Evolutionary conservation across 2,329 filamentous ascomycete genomes (phyloP).

Genomic region (Nemania abortiva): DNA sequence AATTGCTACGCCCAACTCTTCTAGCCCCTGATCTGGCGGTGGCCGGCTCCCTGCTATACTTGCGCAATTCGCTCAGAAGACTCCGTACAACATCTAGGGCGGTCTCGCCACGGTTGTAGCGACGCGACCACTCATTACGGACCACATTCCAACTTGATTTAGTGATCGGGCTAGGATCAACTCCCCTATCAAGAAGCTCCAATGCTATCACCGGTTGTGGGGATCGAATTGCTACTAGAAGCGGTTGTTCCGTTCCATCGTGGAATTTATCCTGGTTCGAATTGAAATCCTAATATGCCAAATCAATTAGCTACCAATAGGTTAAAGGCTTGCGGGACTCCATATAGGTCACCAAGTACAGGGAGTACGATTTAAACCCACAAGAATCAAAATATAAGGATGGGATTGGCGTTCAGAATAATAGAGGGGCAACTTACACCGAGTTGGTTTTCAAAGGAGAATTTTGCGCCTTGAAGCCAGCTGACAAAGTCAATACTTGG

Average conservation of each 20-base stretch:
- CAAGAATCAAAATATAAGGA: not conserved
- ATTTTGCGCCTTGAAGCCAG: constrained; percentile 70
- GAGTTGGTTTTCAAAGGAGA: constrained; percentile 56
- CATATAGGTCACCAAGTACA: not conserved
- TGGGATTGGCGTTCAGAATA: not conserved
- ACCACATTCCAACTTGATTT: constrained; percentile 54
- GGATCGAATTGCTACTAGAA: constrained; percentile 71
- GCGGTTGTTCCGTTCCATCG: constrained; percentile 68
- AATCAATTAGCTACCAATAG: not conserved
- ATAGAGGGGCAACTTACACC: constrained; percentile 44
- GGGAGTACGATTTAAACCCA: not conserved
- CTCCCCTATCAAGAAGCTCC: constrained; percentile 72
- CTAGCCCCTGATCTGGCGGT: constrained; percentile 46
- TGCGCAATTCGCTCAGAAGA: constrained; percentile 63
- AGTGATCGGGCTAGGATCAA: constrained; percentile 72
- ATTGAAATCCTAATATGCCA: constrained; percentile 52
- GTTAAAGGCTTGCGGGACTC: not conserved
- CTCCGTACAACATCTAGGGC: constrained; percentile 71
- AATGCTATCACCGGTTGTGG: constrained; percentile 62
- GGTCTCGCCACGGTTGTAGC: constrained; percentile 57
- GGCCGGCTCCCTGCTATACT: constrained; percentile 56
- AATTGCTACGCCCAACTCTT: not conserved
- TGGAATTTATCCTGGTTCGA: constrained; percentile 63
- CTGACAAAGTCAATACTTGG: constrained; percentile 71
- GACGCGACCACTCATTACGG: constrained; percentile 49